Base-by-base conservation (phyloP, 306 rosid species). In the Sindora glabra region DNA sequence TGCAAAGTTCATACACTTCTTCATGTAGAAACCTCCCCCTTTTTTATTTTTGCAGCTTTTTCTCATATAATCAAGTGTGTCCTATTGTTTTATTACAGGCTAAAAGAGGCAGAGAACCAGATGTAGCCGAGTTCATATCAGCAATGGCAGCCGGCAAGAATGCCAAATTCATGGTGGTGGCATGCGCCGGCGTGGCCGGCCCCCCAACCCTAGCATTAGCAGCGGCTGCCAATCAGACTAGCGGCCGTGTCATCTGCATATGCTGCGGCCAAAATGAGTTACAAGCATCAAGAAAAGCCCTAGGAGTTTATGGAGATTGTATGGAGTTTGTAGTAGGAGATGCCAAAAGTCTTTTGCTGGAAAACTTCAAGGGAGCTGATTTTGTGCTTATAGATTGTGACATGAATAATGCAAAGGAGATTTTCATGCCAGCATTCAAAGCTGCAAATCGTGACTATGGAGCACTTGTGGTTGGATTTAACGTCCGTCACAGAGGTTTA, bases 381-480 rank as follows among this genome's bases (percentile, higher is more conserved):
- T 81, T 74, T 71, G 79, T 81, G 70, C 80, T 81, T 45, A 71
- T 81, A 1, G 86, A 81, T 48, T 77, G 83, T 67, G 76, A 70
- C 47, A 60, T 77, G 8, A 19, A 40, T 0, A 71, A 59, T 52
- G 78, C 74, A 19, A 77, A 32, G 14, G 78, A 70, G 27, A 36
- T 74, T 23, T 67, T 81, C n/a, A 6, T 52, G n/a, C 81, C 74
- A 36, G 86, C 83, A 47, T 40, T 52, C 3, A 59, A 63, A 62
- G 70, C 70, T 19, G 66, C 80, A 6, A 71, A 50, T 21, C 59
- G 39, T 33, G 56, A 69, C n/a, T n/a, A n/a, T 47, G 78, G 65
- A 3, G 80, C 71, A 53, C 21, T 74, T 67, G 71, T 77, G 16
- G 81, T 77, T 36, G 86, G 83, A 3, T 74, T 53, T 38, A 81